These are phyloP conservation scores for Talaromyces marneffei DNA, from an alignment of 2,329 filamentous ascomycete species.

Conservation along the genomic window DNA sequence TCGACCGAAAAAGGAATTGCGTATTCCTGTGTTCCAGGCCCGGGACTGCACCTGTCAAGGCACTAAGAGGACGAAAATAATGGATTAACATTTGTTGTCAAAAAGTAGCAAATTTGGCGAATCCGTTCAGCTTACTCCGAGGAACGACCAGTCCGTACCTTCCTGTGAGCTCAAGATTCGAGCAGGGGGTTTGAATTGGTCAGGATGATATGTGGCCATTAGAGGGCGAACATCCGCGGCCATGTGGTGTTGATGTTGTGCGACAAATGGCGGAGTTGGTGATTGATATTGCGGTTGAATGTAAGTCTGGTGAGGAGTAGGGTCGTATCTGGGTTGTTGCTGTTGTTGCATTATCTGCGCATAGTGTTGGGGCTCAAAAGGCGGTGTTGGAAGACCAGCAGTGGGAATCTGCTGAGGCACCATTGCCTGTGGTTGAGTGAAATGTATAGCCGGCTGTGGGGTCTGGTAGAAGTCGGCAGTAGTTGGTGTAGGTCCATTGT, in stretches of 20 bases:
- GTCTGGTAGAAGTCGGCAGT: constrained; percentile 33
- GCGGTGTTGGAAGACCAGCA: constrained; percentile 18
- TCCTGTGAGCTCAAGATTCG: constrained; percentile 21
- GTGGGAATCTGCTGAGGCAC: constrained; percentile 28
- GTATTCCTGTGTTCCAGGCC: background rate
- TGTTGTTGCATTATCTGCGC: constrained; percentile 30
- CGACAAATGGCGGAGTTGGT: background rate
- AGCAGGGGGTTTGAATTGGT: constrained; percentile 2
- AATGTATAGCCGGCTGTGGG: constrained; percentile 24
- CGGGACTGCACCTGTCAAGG: background rate
- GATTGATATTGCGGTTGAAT: constrained; percentile 2
- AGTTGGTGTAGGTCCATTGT: constrained; percentile 28
- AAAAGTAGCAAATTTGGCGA: background rate
- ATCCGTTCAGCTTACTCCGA: constrained; percentile 22
- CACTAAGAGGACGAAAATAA: background rate
- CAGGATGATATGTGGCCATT: background rate
- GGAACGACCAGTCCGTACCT: constrained; percentile 37
- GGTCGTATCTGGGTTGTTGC: constrained; percentile 16
- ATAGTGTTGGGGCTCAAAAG: constrained; percentile 24
- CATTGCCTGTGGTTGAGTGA: constrained; percentile 27
- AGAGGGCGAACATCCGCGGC: background rate
- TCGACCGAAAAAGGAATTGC: background rate
- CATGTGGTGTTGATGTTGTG: constrained; percentile 10
- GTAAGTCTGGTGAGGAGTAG: background rate
- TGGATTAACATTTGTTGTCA: background rate